Evolutionary conservation across 257 asterid genomes (phyloP).

Genomic region (Haberlea rhodopensis): DNA sequence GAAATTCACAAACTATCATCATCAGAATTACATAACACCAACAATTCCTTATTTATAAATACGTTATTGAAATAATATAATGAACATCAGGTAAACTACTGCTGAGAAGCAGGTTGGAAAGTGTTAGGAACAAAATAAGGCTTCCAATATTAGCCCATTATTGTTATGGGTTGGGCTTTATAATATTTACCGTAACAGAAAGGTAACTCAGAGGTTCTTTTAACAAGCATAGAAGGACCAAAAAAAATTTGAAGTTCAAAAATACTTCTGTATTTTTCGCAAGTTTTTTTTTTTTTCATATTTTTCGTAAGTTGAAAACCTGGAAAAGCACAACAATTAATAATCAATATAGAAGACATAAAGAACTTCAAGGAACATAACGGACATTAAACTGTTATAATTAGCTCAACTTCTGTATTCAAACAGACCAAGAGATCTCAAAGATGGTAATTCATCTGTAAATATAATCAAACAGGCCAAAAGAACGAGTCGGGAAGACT

Average conservation of each 20-base stretch:
- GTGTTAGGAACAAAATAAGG: no score
- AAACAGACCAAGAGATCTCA: constrained; percentile 13
- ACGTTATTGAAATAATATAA: neutral
- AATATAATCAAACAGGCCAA: constrained; percentile 5
- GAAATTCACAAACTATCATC: neutral
- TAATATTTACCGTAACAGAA: no score
- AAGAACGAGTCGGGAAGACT: constrained; percentile 11
- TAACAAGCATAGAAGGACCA: neutral
- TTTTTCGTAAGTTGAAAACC: neutral
- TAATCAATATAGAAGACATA: neutral
- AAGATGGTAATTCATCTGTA: constrained; percentile 1
- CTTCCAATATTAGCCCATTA: no score
- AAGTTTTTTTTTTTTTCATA: no score
- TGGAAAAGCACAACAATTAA: neutral
- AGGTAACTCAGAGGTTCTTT: neutral
- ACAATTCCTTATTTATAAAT: neutral
- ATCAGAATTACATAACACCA: neutral
- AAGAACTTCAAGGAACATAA: neutral
- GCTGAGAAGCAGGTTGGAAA: constrained; percentile 2
- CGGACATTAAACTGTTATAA: constrained; percentile 3
- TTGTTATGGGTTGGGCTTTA: no score
- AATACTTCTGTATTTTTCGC: no score
- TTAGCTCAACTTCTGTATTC: constrained; percentile 10
- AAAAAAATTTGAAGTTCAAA: neutral
- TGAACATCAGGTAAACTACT: neutral